These are phyloP conservation scores for Entomortierella chlamydospora DNA, from an alignment of 192 early-diverging fungal species.

Conservation along the genomic window DNA sequence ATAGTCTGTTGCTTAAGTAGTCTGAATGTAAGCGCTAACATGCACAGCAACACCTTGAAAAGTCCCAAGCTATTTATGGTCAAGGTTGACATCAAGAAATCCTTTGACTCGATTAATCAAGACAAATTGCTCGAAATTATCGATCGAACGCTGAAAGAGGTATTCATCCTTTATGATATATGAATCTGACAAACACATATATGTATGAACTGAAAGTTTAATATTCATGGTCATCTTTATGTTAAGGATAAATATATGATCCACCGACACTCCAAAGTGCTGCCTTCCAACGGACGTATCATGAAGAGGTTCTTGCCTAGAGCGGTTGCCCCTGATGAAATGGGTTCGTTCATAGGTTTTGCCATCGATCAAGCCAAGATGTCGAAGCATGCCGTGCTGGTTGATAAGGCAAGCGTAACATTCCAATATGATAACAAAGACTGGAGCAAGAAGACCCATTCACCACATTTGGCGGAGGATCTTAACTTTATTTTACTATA, in stretches of 20 bases:
- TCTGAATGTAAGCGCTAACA: background rate
- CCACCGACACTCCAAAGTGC: conserved; percentile 67
- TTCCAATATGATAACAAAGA: background rate
- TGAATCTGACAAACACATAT: too few relatives aligned
- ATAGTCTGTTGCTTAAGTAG: background rate
- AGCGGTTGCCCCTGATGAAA: conserved; percentile 9
- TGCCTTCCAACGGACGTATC: conserved; percentile 31
- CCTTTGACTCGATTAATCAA: conserved; percentile 90
- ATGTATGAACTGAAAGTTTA: too few relatives aligned
- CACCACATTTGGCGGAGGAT: too few relatives aligned
- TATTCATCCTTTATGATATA: conserved; percentile 12
- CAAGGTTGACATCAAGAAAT: conserved; percentile 83
- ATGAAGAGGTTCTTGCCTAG: conserved; percentile 28
- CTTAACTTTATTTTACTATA: too few relatives aligned
- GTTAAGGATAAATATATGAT: conserved; percentile 76
- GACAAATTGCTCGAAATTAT: conserved; percentile 70
- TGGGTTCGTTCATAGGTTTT: conserved; percentile 41
- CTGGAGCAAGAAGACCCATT: too few relatives aligned
- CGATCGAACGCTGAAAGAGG: conserved; percentile 61
- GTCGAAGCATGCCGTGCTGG: conserved; percentile 69
- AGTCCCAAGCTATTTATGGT: conserved; percentile 74
- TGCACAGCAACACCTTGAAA: background rate
- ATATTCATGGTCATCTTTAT: too few relatives aligned
- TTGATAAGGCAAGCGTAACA: conserved; percentile 65
- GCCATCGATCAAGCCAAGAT: conserved; percentile 58